These are phyloP conservation scores for Avena eriantha DNA, from an alignment of 176 grass and related monocot species.

Conservation along the genomic window DNA sequence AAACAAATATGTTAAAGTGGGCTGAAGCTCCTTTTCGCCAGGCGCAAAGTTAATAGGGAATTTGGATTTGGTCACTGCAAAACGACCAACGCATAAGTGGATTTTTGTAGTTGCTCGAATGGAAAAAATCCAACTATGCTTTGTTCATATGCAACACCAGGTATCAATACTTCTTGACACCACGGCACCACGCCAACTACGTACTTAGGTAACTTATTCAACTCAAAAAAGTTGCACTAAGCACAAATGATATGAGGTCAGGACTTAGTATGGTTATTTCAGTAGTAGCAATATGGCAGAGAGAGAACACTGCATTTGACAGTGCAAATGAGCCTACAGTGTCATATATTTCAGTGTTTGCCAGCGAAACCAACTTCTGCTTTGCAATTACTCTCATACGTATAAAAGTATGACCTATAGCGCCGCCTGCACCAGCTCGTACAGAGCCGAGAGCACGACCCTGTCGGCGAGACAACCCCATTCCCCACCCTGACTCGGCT, in stretches of 20 bases:
- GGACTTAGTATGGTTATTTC: neutral
- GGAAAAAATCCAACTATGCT: neutral
- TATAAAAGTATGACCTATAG: constrained; percentile 28
- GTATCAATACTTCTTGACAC: neutral
- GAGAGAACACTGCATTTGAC: neutral
- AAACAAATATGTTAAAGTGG: no score
- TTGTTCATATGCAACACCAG: neutral
- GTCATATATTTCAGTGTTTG: neutral
- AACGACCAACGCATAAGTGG: neutral
- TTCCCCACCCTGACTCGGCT: no score
- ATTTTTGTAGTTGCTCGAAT: neutral
- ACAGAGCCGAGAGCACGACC: constrained; percentile 65
- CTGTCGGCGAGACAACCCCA: no score
- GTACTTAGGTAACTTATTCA: neutral
- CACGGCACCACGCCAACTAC: neutral
- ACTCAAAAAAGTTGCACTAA: neutral
- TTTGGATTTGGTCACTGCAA: neutral
- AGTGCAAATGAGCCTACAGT: neutral
- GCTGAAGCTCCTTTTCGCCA: no score
- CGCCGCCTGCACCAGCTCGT: constrained; percentile 57
- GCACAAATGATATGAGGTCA: neutral
- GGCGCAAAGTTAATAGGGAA: no score
- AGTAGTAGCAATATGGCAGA: neutral
- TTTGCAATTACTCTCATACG: neutral
- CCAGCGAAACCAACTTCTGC: neutral